Evolutionary conservation across 768 basidiomycete genomes (phyloP).

Genomic region (Serendipita sp.): DNA sequence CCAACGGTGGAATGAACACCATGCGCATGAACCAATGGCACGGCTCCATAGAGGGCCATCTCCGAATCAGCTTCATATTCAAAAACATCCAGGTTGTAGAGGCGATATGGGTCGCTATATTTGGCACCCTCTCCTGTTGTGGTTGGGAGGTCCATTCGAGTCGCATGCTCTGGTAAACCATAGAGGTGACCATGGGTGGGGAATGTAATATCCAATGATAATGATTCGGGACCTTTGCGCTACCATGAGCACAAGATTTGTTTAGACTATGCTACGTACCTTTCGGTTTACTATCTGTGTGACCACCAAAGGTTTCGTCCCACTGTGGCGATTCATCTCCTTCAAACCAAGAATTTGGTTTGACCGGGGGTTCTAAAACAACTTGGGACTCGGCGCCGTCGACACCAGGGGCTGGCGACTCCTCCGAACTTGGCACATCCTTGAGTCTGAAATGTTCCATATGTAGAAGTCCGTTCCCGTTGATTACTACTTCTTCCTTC

Average conservation of each 20-base stretch:
- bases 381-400: slow-evolving; percentile 17
- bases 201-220: slow-evolving; percentile 86
- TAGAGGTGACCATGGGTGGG: slow-evolving; percentile 84
- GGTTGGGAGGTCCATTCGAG: slow-evolving; percentile 71
- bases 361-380: slow-evolving; percentile 12
- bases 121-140: slow-evolving; percentile 64
- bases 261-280: slow-evolving; percentile 32
- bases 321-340: slow-evolving; percentile 67
- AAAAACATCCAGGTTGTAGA: slow-evolving; percentile 93
- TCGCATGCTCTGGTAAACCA: slow-evolving; percentile 94
- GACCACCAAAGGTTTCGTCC: slow-evolving; percentile 71
- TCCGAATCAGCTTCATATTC: slow-evolving; percentile 76
- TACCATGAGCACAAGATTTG: background rate
- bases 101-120: slow-evolving; percentile 59
- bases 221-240: slow-evolving; percentile 79
- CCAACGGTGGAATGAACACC: slow-evolving; percentile 76
- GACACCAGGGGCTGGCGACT: slow-evolving; percentile 20
- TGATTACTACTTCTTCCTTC: slow-evolving; percentile 73
- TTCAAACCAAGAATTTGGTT: slow-evolving; percentile 58
- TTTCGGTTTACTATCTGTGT: slow-evolving; percentile 92
- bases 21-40: slow-evolving; percentile 90
- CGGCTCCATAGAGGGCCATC: slow-evolving; percentile 77
- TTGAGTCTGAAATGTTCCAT: slow-evolving; percentile 88
- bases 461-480: slow-evolving; percentile 78
- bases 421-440: slow-evolving; percentile 26